A percentile compares a stretch with the other conserved stretches of the same genome.
Conservation (phyloP, 495 filamentous ascomycete genomes). For the Daldinia grandis region DNA sequence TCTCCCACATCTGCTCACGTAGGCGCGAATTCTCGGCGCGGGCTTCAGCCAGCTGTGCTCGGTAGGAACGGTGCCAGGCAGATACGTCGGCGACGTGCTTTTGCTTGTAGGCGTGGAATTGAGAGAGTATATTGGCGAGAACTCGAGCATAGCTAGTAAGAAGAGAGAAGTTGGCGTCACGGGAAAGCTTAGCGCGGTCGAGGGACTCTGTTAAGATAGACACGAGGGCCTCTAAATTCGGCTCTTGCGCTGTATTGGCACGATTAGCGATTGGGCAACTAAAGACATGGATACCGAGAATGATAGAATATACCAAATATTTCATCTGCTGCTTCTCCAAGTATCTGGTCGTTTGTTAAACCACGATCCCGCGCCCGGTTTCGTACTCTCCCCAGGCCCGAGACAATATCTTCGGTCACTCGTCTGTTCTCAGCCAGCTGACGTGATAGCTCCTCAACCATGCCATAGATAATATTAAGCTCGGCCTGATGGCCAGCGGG, state of each 20-base stretch:
- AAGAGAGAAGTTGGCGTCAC: slow-evolving; percentile 62
- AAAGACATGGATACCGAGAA: background rate
- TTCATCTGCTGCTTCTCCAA: slow-evolving; percentile 57
- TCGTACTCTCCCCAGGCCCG: slow-evolving; percentile 64
- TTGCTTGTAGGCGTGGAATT: slow-evolving; percentile 63
- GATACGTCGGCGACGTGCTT: slow-evolving; percentile 60
- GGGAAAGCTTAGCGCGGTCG: slow-evolving; percentile 59
- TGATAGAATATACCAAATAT: slow-evolving; percentile 52
- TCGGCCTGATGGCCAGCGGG: slow-evolving; percentile 88
- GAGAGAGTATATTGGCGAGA: slow-evolving; percentile 57
- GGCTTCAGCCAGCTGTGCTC: slow-evolving; percentile 63
- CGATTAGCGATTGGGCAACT: slow-evolving; percentile 3
- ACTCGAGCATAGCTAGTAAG: slow-evolving; percentile 58
- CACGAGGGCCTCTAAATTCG: slow-evolving; percentile 60
- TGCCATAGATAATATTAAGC: slow-evolving; percentile 82
- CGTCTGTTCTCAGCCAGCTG: slow-evolving; percentile 80
- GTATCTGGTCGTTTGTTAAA: slow-evolving; percentile 60
- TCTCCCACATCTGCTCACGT: slow-evolving; percentile 66
- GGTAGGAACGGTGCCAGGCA: slow-evolving; percentile 65
- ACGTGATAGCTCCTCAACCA: slow-evolving; percentile 82
- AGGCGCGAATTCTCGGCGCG: slow-evolving; percentile 63
- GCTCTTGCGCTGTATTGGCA: slow-evolving; percentile 52
- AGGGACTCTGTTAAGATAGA: slow-evolving; percentile 62
- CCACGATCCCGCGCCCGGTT: slow-evolving; percentile 56
- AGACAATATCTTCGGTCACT: slow-evolving; percentile 76